These are phyloP conservation scores for Neurospora sp. DNA, from an alignment of 495 filamentous ascomycete species.

Conservation along the genomic window DNA sequence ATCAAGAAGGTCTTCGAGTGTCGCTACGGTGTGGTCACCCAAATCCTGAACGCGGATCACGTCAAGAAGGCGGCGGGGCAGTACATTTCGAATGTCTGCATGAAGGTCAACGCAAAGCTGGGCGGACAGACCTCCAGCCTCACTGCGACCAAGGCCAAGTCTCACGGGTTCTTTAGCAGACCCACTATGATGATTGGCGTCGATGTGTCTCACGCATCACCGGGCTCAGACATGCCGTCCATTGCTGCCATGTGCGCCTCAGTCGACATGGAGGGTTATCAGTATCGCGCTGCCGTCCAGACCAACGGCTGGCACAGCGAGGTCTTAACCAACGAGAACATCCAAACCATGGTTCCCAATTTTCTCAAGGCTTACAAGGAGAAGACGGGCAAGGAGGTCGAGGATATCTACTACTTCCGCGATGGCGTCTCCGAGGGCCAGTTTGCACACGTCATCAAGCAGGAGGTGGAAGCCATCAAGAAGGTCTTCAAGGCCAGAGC, in stretches of 20 bases:
- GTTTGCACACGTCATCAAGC: conserved; percentile 60
- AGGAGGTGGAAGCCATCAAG: conserved; percentile 66
- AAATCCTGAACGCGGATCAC: conserved; percentile 54
- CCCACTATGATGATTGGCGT: conserved; percentile 73
- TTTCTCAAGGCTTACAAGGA: conserved; percentile 59
- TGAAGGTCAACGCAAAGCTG: conserved; percentile 97
- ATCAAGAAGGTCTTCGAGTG: conserved; percentile 80
- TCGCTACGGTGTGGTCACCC: conserved; percentile 66
- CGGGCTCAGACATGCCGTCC: conserved; percentile 54
- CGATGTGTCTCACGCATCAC: conserved; percentile 78
- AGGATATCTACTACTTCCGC: conserved; percentile 81
- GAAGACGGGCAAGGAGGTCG: conserved; percentile 32
- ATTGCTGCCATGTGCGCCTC: conserved; percentile 84
- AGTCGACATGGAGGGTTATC: conserved; percentile 53
- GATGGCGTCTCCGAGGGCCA: conserved; percentile 89
- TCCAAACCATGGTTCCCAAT: conserved; percentile 50
- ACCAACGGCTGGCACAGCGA: conserved; percentile 71
- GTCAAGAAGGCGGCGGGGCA: conserved; percentile 55
- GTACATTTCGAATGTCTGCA: conserved; percentile 77
- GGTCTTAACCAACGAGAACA: conserved; percentile 55
- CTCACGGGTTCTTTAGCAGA: conserved; percentile 30
- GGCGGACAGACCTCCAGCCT: conserved; percentile 58
- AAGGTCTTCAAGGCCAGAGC: conserved; percentile 25
- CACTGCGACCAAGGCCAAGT: conserved; percentile 4
- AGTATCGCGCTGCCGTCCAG: conserved; percentile 67